Conservation (phyloP, 106 monocot species). For the Dendrobium chrysotoxum region DNA sequence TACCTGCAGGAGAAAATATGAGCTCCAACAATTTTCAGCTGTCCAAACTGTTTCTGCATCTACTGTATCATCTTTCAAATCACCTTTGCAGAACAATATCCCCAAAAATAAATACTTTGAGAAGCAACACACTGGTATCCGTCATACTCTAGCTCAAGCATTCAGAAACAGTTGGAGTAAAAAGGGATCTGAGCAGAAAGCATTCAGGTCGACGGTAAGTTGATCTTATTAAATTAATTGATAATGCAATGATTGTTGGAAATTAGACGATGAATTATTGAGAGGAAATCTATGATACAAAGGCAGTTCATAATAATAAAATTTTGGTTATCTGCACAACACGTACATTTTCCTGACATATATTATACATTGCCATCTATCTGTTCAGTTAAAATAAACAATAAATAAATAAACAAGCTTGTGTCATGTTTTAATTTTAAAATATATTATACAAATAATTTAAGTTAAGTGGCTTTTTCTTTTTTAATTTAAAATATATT, state of each 20-base stretch:
- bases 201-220: slow-evolving; percentile 47
- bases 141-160: slow-evolving; percentile 40
- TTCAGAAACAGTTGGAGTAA: slow-evolving; percentile 78
- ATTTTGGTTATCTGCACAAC: no score
- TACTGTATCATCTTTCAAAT: not conserved
- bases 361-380: not conserved
- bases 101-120: slow-evolving; percentile 34
- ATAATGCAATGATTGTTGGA: no score
- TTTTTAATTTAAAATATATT: no score
- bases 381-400: not conserved
- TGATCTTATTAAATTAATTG: not conserved
- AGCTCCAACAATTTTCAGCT: not conserved
- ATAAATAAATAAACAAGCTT: no score
- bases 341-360: no score
- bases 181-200: slow-evolving; percentile 58
- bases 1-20: slow-evolving; percentile 3
- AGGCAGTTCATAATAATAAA: no score
- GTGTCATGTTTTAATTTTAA: no score
- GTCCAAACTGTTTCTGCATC: not conserved
- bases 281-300: no score
- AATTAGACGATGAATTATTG: no score
- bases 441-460: no score
- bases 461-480: no score
- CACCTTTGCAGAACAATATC: not conserved
- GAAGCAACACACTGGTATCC: slow-evolving; percentile 48